Conservation (phyloP, 2,329 filamentous ascomycete species). For the Alternaria sp. region DNA sequence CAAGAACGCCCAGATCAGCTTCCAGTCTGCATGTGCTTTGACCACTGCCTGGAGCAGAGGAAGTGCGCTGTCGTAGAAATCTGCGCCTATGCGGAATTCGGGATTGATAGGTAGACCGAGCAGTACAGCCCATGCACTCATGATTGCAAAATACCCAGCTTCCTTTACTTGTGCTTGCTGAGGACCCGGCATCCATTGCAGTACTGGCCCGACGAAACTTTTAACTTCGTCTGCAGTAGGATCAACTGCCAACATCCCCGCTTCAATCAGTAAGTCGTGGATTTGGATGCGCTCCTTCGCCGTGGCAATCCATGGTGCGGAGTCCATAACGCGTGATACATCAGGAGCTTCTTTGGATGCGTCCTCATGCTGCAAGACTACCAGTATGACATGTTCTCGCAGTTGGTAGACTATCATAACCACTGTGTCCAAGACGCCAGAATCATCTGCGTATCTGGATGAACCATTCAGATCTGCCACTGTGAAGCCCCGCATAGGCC, state of each 20-base stretch:
- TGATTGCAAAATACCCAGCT: slow-evolving; percentile 17
- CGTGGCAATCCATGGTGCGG: not conserved
- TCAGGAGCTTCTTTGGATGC: not conserved
- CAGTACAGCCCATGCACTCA: slow-evolving; percentile 24
- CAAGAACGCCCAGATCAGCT: slow-evolving; percentile 21
- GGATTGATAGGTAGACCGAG: slow-evolving; percentile 16
- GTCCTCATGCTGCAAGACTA: not conserved
- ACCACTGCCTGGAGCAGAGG: not conserved
- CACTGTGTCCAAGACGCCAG: not conserved
- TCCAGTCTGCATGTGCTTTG: slow-evolving; percentile 17
- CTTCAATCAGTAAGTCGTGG: not conserved
- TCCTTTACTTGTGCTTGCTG: not conserved
- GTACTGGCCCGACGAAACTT: not conserved
- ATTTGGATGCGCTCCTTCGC: not conserved
- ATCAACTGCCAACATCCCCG: not conserved
- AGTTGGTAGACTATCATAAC: not conserved
- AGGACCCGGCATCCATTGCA: slow-evolving; percentile 1
- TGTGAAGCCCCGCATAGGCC: not conserved
- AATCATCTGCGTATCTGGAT: not conserved
- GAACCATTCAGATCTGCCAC: not conserved
- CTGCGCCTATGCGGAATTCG: not conserved
- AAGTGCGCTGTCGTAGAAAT: slow-evolving; percentile 3
- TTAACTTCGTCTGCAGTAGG: not conserved
- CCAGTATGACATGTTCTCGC: not conserved
- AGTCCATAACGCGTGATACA: slow-evolving; percentile 1